These are phyloP conservation scores for Ophiosphaerella herpotricha DNA, from an alignment of 2,329 filamentous ascomycete species.

Conservation along the genomic window DNA sequence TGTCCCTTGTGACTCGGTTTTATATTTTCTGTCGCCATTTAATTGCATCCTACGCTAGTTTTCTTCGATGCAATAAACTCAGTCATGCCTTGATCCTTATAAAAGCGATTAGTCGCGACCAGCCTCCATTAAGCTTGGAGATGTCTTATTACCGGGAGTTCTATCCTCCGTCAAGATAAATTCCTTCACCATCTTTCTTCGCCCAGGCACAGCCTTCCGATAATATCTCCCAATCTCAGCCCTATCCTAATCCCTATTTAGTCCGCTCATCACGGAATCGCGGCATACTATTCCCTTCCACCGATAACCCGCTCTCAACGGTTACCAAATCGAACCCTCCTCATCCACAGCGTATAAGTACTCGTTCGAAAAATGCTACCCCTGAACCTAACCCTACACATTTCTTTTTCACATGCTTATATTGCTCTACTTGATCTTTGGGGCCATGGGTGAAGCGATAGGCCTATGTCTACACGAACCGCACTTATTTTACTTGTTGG, in stretches of 20 bases:
- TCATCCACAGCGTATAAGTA: slow-evolving; percentile 59
- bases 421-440: slow-evolving; percentile 56
- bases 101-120: too few relatives aligned
- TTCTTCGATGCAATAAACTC: too few relatives aligned
- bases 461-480: slow-evolving; percentile 52
- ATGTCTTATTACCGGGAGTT: too few relatives aligned
- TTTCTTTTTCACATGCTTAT: slow-evolving; percentile 43
- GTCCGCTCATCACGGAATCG: slow-evolving; percentile 38
- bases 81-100: too few relatives aligned
- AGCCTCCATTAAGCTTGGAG: too few relatives aligned
- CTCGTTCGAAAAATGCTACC: slow-evolving; percentile 56
- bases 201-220: slow-evolving; percentile 20
- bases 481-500: slow-evolving; percentile 49
- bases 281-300: slow-evolving; percentile 48
- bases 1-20: too few relatives aligned
- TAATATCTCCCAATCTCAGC: slow-evolving; percentile 37
- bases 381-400: slow-evolving; percentile 45
- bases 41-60: too few relatives aligned
- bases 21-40: too few relatives aligned
- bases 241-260: slow-evolving; percentile 47
- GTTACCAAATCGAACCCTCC: slow-evolving; percentile 40
- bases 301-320: slow-evolving; percentile 43
- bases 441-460: slow-evolving; percentile 60
- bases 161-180: too few relatives aligned
- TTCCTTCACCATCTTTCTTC: slow-evolving; percentile 25